These are phyloP conservation scores for Candida verbasci DNA, from an alignment of 805 yeast genomes.

Conservation along the genomic window DNA sequence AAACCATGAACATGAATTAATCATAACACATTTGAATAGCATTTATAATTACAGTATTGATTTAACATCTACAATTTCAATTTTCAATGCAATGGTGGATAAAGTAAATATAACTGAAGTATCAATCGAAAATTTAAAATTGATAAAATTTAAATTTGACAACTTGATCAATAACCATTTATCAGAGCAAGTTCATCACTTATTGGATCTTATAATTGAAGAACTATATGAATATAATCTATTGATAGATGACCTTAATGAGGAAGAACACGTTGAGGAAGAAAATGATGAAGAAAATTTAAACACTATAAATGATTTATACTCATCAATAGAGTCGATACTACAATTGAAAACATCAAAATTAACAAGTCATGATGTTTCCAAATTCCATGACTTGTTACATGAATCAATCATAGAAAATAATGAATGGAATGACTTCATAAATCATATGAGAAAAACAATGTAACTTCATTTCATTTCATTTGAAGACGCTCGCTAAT, in stretches of 20 bases:
- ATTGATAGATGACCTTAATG: constrained; percentile 4
- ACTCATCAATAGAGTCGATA: constrained; percentile 4
- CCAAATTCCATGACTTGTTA: constrained; percentile 6
- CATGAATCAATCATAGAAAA: constrained; percentile 5
- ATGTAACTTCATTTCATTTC: neutral
- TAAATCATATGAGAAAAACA: constrained; percentile 1
- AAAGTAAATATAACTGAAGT: constrained; percentile 5
- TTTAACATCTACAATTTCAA: constrained; percentile 4
- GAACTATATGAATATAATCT: constrained; percentile 9
- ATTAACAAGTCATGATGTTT: constrained; percentile 4
- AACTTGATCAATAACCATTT: constrained; percentile 8
- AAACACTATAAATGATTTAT: neutral
- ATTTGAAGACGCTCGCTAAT: too few relatives aligned
- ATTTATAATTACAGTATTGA: constrained; percentile 4
- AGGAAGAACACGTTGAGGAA: neutral
- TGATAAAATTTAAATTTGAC: constrained; percentile 5
- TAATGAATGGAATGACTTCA: constrained; percentile 4
- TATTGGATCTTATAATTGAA: constrained; percentile 7
- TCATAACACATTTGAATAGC: constrained; percentile 3
- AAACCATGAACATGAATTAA: neutral
- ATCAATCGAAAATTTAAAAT: constrained; percentile 3
- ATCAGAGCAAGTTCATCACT: constrained; percentile 7
- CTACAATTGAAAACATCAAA: constrained; percentile 4
- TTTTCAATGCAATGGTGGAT: constrained; percentile 6
- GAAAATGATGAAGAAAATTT: neutral